Base-by-base conservation (phyloP, 306 rosid species). In the Inga laurina region DNA sequence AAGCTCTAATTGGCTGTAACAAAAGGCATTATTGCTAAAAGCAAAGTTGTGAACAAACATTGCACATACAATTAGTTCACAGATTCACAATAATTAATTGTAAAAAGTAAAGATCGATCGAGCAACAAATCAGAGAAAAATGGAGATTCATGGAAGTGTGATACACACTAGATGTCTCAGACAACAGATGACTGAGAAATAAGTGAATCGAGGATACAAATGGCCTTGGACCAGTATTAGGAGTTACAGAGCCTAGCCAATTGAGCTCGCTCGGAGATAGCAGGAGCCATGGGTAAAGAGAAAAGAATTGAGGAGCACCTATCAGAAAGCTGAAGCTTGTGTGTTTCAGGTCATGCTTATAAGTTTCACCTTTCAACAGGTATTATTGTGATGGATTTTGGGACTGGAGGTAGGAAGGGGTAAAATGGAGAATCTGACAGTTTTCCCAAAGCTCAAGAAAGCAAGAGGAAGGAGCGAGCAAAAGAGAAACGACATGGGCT, bases 191-290 rank as follows among this genome's bases (percentile, higher is more conserved):
- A 91, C 64, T 88, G 76, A 21, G 88, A 64, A 79, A 93, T 82
- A 48, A 93, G 86, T 51, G 90, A 89, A 88, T 93, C 97, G 49
- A 93, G 88, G 72, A 91, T 64, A 75, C 94, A 87, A 79, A 93
- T 93, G 49, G 97, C 97, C 82, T 89, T 93, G 88, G 97, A 93
- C 97, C 97, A 93, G 82, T 93, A 91, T 81, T 88, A 89, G 12
- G 92, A 87, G 89, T 83, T 78, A 46, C 97, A 93, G 57, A 87
- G 85, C 87, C 74, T 91, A 71, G 93, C 93, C 9, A 93, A 92
- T 85, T 93, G 89, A 48, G 86, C 89, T 41, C 97, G 84, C 89
- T 90, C 93, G 48, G 94, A 87, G 86, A 78, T 35, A 9, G 89
- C 83, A 39, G 92, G 79, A 71, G 86, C 85, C 93, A 91, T 90